Evolutionary conservation across 1,284 basidiomycete species (phyloP).

Genomic region (Meira miltonrushii): DNA sequence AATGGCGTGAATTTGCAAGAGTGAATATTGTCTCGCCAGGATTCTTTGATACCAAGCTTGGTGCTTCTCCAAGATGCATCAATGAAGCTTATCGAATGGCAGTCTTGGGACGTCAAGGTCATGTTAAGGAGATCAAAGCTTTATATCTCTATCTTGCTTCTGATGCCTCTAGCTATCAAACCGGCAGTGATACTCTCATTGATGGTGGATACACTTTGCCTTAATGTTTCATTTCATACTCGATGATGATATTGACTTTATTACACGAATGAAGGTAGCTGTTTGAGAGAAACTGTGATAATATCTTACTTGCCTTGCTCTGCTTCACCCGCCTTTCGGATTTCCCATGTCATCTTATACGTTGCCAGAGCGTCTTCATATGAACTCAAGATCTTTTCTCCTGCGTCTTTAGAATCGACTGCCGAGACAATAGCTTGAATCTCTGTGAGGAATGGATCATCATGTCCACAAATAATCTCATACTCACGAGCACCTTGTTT

Average conservation of each 20-base stretch:
- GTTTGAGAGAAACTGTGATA: too few relatives aligned
- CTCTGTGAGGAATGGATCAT: slow-evolving; percentile 27
- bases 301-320: background rate
- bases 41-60: slow-evolving; percentile 46
- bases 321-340: slow-evolving; percentile 17
- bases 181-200: slow-evolving; percentile 33
- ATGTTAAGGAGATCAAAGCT: slow-evolving; percentile 48
- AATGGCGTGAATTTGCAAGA: slow-evolving; percentile 46
- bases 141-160: slow-evolving; percentile 39
- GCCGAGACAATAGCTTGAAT: slow-evolving; percentile 16
- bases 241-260: too few relatives aligned
- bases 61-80: slow-evolving; percentile 24
- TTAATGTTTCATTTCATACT: background rate
- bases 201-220: slow-evolving; percentile 39
- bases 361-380: slow-evolving; percentile 19
- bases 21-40: slow-evolving; percentile 52
- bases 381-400: slow-evolving; percentile 5
- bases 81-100: slow-evolving; percentile 32
- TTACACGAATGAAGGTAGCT: too few relatives aligned
- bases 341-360: slow-evolving; percentile 22
- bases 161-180: slow-evolving; percentile 28
- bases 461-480: slow-evolving; percentile 1
- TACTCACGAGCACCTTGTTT: slow-evolving; percentile 8
- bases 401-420: background rate
- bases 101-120: slow-evolving; percentile 39